These are phyloP conservation scores for Atkinsonella texensis DNA, from an alignment of 2,329 filamentous ascomycete species.

Conservation along the genomic window DNA sequence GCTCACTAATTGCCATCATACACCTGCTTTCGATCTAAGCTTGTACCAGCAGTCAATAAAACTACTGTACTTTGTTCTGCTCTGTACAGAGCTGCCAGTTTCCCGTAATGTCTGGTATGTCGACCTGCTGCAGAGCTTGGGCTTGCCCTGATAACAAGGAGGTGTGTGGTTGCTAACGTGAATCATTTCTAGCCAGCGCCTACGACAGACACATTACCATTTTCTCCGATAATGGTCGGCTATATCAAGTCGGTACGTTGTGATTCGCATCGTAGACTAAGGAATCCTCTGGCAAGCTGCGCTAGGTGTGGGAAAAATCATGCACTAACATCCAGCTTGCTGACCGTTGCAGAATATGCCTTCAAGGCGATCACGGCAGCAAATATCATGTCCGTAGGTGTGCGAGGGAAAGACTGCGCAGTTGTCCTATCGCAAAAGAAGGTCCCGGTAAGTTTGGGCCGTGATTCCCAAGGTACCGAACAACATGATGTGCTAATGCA, in stretches of 20 bases:
- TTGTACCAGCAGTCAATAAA: constrained; percentile 1
- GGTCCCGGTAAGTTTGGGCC: constrained; percentile 62
- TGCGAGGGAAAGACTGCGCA: constrained; percentile 92
- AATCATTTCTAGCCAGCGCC: constrained; percentile 43
- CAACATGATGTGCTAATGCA: not conserved
- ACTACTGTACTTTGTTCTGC: not conserved
- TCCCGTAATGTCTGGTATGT: constrained; percentile 42
- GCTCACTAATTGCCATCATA: constrained; percentile 6
- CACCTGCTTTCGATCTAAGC: not conserved
- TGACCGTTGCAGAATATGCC: constrained; percentile 69
- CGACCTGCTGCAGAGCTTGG: not conserved
- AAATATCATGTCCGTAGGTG: constrained; percentile 95
- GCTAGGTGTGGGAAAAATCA: not conserved
- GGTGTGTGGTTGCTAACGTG: constrained; percentile 13
- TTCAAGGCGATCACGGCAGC: constrained; percentile 99
- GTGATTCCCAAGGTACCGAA: not conserved
- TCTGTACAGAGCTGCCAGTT: constrained; percentile 11
- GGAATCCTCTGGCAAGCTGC: not conserved
- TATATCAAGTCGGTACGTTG: constrained; percentile 92
- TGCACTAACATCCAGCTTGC: not conserved
- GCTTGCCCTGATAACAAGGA: not conserved
- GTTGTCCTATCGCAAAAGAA: constrained; percentile 99
- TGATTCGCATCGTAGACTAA: not conserved
- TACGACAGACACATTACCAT: constrained; percentile 99
- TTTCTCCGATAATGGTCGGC: constrained; percentile 94